Conservation (phyloP, 805 yeast genomes). For the Nakazawaea populi region DNA sequence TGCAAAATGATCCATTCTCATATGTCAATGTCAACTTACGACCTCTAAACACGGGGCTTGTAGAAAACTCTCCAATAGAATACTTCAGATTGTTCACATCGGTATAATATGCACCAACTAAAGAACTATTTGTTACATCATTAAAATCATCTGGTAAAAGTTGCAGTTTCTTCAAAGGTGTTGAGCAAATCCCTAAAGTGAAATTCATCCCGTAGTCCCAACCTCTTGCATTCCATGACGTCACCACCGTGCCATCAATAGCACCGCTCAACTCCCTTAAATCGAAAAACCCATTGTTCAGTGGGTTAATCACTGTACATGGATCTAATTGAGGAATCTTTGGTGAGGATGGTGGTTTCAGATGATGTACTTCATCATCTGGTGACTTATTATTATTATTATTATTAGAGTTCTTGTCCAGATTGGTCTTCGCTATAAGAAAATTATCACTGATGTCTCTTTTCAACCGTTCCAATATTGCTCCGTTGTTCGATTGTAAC, state of each 20-base stretch:
- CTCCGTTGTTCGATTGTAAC: background rate
- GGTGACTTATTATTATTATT: constrained; percentile 36
- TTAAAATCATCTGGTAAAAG: constrained; percentile 21
- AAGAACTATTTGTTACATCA: constrained; percentile 31
- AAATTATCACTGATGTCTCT: constrained; percentile 10
- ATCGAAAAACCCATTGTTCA: constrained; percentile 41
- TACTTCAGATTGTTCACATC: constrained; percentile 35
- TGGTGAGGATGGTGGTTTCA: constrained; percentile 25
- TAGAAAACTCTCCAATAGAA: constrained; percentile 58
- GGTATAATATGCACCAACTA: constrained; percentile 54
- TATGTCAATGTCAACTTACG: constrained; percentile 66
- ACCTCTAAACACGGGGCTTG: constrained; percentile 65
- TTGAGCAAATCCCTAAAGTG: constrained; percentile 65
- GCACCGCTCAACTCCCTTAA: constrained; percentile 30
- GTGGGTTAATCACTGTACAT: constrained; percentile 37
- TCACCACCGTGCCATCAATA: constrained; percentile 21
- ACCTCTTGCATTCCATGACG: constrained; percentile 67
- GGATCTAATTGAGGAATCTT: constrained; percentile 20
- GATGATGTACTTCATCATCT: constrained; percentile 10
- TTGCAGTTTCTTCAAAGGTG: constrained; percentile 32
- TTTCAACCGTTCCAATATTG: background rate
- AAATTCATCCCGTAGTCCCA: constrained; percentile 67
- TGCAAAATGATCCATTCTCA: constrained; percentile 59
- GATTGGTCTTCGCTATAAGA: background rate
- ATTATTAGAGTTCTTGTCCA: constrained; percentile 24